These are phyloP conservation scores for Lactarius vividus DNA, from an alignment of 768 basidiomycete species.

Conservation along the genomic window DNA sequence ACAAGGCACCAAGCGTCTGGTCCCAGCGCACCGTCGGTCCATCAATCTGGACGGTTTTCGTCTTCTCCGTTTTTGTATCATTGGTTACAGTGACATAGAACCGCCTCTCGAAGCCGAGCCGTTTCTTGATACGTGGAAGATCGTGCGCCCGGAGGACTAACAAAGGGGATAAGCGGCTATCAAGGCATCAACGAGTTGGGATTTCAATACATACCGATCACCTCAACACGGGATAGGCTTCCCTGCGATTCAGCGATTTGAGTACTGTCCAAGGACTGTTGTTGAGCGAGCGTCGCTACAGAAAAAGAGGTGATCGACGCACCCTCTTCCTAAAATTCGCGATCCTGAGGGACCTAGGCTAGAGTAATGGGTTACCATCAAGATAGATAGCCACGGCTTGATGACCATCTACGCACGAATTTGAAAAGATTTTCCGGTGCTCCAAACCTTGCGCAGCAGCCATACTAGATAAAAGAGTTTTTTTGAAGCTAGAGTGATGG, in stretches of 20 bases:
- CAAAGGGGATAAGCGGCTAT: neutral
- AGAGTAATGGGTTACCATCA: no score
- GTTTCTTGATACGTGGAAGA: neutral
- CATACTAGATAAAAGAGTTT: no score
- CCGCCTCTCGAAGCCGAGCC: neutral
- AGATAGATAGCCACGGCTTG: no score
- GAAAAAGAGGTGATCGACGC: no score
- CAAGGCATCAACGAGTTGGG: neutral
- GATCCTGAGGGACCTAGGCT: no score
- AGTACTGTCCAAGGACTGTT: neutral
- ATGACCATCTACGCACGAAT: no score
- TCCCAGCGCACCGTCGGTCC: neutral
- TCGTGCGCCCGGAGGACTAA: neutral
- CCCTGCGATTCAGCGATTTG: neutral
- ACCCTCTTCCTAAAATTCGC: no score
- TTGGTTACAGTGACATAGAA: neutral
- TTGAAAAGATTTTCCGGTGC: no score
- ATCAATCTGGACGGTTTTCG: neutral
- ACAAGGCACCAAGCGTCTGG: neutral
- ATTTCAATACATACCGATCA: neutral
- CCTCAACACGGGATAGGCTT: neutral
- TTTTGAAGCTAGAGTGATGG: no score
- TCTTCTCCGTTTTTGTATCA: neutral
- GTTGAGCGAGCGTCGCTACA: neutral
- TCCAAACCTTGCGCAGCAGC: no score